phyloP scores from a whole-genome alignment of 176 grass and related monocot genomes.

The Zea mays region DNA sequence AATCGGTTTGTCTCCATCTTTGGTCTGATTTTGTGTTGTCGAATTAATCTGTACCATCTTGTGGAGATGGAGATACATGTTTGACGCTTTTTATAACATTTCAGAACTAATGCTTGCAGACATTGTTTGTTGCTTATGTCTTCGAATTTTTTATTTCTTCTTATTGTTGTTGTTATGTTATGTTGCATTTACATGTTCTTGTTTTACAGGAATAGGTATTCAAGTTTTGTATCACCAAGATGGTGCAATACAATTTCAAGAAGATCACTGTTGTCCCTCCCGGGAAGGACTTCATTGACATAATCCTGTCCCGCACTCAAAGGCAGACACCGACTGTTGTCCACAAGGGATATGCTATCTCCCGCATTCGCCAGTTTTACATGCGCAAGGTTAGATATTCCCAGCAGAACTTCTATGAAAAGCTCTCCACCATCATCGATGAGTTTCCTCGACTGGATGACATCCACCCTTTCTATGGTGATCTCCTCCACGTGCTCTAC shows the following conservation, averaged over 20 bases:
- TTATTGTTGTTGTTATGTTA: neutral
- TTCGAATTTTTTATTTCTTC: neutral
- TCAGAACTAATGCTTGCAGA: neutral
- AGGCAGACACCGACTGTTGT: constrained; percentile 81
- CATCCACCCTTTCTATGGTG: constrained; percentile 71
- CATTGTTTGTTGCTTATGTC: neutral
- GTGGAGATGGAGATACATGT: neutral
- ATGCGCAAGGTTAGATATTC: constrained; percentile 75
- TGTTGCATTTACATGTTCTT: neutral
- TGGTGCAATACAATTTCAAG: constrained; percentile 88
- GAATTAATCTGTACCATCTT: neutral
- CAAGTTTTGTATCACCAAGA: constrained; percentile 26
- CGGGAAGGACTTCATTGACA: constrained; percentile 79
- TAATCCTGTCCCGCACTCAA: constrained; percentile 77
- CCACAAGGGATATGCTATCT: constrained; percentile 76
- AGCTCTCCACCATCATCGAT: constrained; percentile 68
- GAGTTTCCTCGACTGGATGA: constrained; percentile 68
- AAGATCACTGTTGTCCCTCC: constrained; percentile 70
- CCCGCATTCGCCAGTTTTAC: constrained; percentile 68
- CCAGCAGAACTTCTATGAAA: constrained; percentile 77
- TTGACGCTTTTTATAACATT: neutral
- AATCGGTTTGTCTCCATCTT: neutral
- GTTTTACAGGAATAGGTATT: constrained; percentile 2
- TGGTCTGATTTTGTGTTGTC: neutral
- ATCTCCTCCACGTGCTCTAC: constrained; percentile 75